Conservation (phyloP, 495 filamentous ascomycete species). For the Penicillium alfredii region DNA sequence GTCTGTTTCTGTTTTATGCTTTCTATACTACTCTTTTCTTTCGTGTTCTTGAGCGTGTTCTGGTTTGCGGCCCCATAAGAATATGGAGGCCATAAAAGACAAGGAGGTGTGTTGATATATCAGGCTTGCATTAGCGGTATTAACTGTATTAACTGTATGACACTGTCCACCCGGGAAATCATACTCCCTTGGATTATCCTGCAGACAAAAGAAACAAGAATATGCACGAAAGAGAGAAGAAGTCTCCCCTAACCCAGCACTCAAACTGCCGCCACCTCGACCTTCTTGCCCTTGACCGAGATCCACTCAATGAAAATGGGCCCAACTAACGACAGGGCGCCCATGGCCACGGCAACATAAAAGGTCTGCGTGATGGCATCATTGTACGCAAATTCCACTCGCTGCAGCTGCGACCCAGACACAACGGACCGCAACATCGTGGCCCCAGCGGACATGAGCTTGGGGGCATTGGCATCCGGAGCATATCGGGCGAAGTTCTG, state of each 20-base stretch:
- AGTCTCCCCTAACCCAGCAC: neutral
- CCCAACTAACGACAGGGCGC: conserved; percentile 55
- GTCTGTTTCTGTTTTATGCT: conserved; percentile 5
- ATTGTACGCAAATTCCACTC: conserved; percentile 65
- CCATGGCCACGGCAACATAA: conserved; percentile 61
- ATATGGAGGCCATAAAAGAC: too few relatives aligned
- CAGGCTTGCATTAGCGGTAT: too few relatives aligned
- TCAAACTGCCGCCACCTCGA: conserved; percentile 52
- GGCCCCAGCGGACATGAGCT: conserved; percentile 57
- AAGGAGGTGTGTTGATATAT: too few relatives aligned
- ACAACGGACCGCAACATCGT: conserved; percentile 55
- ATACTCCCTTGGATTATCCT: neutral
- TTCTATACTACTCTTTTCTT: too few relatives aligned
- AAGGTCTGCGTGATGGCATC: conserved; percentile 61
- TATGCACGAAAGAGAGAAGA: conserved; percentile 5
- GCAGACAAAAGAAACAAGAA: conserved; percentile 3
- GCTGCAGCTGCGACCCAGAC: conserved; percentile 37
- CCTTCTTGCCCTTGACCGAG: conserved; percentile 78
- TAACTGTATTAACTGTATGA: neutral
- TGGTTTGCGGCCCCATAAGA: too few relatives aligned
- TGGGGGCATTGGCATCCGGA: conserved; percentile 43
- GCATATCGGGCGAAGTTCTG: conserved; percentile 45
- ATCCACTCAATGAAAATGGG: conserved; percentile 65
- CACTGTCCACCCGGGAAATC: neutral
- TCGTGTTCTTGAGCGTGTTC: too few relatives aligned